phyloP scores from a whole-genome alignment of 2,329 filamentous ascomycete genomes.

The Dactylella cylindrospora region DNA sequence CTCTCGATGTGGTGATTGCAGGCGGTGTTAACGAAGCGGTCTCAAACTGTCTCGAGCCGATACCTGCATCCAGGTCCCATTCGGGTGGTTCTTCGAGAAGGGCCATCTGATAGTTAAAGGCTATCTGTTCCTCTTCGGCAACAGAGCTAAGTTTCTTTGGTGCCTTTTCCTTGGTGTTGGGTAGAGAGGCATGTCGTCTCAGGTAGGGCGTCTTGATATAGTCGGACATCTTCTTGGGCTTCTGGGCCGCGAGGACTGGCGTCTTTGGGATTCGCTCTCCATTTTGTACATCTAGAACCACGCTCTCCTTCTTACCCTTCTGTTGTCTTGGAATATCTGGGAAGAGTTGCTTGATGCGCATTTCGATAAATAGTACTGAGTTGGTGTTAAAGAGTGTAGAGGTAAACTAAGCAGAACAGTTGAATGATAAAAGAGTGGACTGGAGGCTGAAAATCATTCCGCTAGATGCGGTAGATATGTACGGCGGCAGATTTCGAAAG shows the following conservation, averaged over 20 bases:
- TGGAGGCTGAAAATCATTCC: slow-evolving; percentile 28
- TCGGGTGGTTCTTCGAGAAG: slow-evolving; percentile 41
- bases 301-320: slow-evolving; percentile 31
- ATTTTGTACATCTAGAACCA: slow-evolving; percentile 15
- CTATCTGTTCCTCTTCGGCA: slow-evolving; percentile 35
- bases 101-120: slow-evolving; percentile 43
- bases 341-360: slow-evolving; percentile 41
- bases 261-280: slow-evolving; percentile 22
- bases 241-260: slow-evolving; percentile 32
- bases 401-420: slow-evolving; percentile 11
- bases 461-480: slow-evolving; percentile 26
- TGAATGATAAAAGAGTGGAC: slow-evolving; percentile 27
- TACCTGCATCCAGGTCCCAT: slow-evolving; percentile 39
- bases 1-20: slow-evolving; percentile 28
- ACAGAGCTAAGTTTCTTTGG: slow-evolving; percentile 26
- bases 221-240: slow-evolving; percentile 30
- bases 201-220: slow-evolving; percentile 36
- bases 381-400: slow-evolving; percentile 16
- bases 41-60: slow-evolving; percentile 40
- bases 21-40: slow-evolving; percentile 35
- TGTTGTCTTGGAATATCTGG: slow-evolving; percentile 35
- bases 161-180: slow-evolving; percentile 9
- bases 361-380: slow-evolving; percentile 16
- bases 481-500: slow-evolving; percentile 20
- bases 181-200: slow-evolving; percentile 13